Base-by-base conservation (phyloP, 495 filamentous ascomycete genomes). In the Lentithecium fluviatile region DNA sequence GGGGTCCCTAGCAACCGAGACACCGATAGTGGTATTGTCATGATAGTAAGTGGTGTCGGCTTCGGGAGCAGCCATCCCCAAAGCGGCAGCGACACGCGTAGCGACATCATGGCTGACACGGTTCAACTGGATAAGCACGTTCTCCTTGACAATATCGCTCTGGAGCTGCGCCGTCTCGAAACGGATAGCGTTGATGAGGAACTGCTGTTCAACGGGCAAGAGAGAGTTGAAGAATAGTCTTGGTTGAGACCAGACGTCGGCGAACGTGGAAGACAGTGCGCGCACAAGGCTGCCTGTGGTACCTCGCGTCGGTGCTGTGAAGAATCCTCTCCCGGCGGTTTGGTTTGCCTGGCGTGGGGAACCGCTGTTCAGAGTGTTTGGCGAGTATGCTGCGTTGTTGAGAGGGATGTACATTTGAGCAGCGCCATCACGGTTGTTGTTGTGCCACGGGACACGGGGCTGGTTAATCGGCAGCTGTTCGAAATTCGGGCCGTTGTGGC, bases 221-320 rank as follows among this genome's bases (percentile, higher is more conserved):
- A 92, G 80, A 0, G 87, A 90, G 80, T 90, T 89, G 79, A 80
- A 90, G 75, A 91, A 88, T 7, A 91, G 78, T 2, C 88, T 82
- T 0, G 87, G 82, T 67, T 92, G 88, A 2, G 83, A 83, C 86
- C 87, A 93, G 73, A 83, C 83, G 72, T 91, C 88, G 37, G 81
- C 71, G 72, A 92, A 91, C 12, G 84, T 87, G 0, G 84, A 72
- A 42, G 84, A 85, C 12, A 82, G 73, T 23, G 74, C 77, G 43
- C 88, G 85, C 5, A 82, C 74, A 20, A 88, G 80, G 20, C 70
- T 62, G 23, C 84, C 86, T n/a, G 67, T 73, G 37, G 77, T 73
- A 19, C 66, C 70, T 6, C 86, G 85, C 17, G 69, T 71, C 0
- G 88, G 87, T 0, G 86, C 76, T 6, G 83, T 89, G 78, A 92